Conservation (phyloP, 345 rosid genomes). For the Physaria fendleri region DNA sequence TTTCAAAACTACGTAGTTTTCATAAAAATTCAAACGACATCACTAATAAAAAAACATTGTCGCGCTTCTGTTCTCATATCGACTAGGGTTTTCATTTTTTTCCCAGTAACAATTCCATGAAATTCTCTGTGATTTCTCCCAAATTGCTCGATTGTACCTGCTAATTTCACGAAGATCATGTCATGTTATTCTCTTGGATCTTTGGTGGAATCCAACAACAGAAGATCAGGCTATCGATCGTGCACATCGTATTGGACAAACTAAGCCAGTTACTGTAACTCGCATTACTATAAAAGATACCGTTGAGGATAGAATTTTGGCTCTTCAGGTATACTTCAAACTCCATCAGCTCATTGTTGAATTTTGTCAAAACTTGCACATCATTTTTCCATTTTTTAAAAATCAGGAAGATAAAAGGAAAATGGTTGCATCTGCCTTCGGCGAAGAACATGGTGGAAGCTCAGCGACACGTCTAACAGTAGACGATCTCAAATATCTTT, state of each 20-base stretch:
- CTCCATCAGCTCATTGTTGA: conserved; percentile 1
- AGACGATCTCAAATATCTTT: conserved; percentile 69
- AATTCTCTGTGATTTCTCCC: too few species aligned
- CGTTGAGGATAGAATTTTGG: conserved; percentile 73
- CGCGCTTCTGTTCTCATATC: too few species aligned
- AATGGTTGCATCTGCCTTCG: conserved; percentile 95
- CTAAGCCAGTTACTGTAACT: conserved; percentile 83
- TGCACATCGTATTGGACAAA: conserved; percentile 98
- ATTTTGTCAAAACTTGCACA: background rate
- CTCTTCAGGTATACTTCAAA: conserved; percentile 59
- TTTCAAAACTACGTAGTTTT: too few species aligned
- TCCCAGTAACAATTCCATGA: too few species aligned
- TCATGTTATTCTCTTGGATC: conserved; percentile 87
- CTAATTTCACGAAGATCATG: too few species aligned
- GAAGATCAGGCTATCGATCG: conserved; percentile 88
- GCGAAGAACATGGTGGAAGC: conserved; percentile 78
- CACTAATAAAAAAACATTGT: too few species aligned
- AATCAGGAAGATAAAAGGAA: conserved; percentile 80
- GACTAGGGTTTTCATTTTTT: too few species aligned
- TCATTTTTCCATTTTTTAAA: background rate
- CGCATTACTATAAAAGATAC: conserved; percentile 78
- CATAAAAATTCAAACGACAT: too few species aligned
- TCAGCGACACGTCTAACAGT: conserved; percentile 63
- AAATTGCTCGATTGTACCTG: too few species aligned
- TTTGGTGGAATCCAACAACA: conserved; percentile 98